Conservation (phyloP, 306 rosid species). For the Quercus gilva region DNA sequence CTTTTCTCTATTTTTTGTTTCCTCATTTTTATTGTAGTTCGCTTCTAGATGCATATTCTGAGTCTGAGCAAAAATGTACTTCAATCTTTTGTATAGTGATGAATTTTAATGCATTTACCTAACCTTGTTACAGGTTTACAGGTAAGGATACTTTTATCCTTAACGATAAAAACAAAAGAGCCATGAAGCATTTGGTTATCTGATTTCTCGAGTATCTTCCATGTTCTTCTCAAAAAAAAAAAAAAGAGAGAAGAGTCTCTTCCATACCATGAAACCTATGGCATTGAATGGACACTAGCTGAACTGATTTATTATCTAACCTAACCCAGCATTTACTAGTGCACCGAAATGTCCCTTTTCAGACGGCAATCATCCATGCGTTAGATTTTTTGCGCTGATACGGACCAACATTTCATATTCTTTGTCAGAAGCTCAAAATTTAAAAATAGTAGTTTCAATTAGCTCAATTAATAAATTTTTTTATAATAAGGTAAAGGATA, state of each 20-base stretch:
- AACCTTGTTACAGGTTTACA: background rate
- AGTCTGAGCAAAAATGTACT: too few relatives aligned
- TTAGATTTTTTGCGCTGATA: background rate
- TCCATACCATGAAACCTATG: background rate
- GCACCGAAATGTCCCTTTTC: background rate
- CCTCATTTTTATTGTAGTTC: too few relatives aligned
- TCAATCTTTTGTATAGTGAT: background rate
- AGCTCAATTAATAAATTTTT: too few relatives aligned
- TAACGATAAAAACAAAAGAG: background rate
- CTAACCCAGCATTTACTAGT: slow-evolving; percentile 13
- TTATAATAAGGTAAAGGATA: too few relatives aligned
- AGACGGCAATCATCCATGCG: background rate
- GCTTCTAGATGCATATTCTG: too few relatives aligned
- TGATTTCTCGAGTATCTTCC: too few relatives aligned
- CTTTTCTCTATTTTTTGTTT: too few relatives aligned
- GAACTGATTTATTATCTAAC: slow-evolving; percentile 1
- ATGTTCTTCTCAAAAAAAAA: too few relatives aligned
- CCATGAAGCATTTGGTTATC: background rate
- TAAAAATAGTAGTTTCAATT: rapidly evolving
- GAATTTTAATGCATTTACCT: background rate
- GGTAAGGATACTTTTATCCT: background rate
- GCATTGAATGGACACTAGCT: slow-evolving; percentile 13
- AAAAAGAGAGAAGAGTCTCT: too few relatives aligned
- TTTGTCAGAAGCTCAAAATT: background rate
- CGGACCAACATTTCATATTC: background rate